Base-by-base conservation (phyloP, 306 rosid genomes). In the Bauhinia variegata region DNA sequence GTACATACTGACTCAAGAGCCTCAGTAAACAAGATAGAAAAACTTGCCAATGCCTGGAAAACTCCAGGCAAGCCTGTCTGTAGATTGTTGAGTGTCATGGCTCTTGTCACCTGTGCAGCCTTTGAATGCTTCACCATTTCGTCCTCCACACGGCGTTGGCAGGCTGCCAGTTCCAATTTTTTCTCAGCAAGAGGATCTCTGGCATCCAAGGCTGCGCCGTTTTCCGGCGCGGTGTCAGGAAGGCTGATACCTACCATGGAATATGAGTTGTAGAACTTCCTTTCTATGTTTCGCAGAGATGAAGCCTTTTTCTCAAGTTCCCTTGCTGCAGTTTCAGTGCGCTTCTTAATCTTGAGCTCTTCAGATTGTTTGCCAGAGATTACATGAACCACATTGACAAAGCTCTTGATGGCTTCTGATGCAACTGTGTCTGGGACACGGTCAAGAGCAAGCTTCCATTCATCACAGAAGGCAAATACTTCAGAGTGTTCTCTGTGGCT, bases 61-160 rank as follows among this genome's bases (percentile, higher is more conserved):
- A 95, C 99, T 18, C 97, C 99, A 4, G 99, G 99, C 82, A 95
- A 83, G 8, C 97, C 99, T 16, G 99, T 95, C 60, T 95, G 99
- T 34, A 95, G 88, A 75, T 95, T 78, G 74, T 95, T 90, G 13
- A 95, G 87, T 0, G 99, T 95, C 99, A 90, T 77, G 18, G 97
- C 96, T 80, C 97, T 83, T 4, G 99, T 95, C 53, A 86, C 92
- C 83, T 90, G 96, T 6, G 74, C 89, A 8, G 99, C 91, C 75
- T 90, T 95, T 0, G 96, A 83, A 79, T 95, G 96, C 78, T 62
- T 90, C 78, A 75, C 59, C 91, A 90, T 82, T 83, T 95, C 99
- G 15, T 95, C 99, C 79, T 86, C 95, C 0, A 95, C 99, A 18
- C 99, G 96, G 70, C 96, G 82, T 64, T 91, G 99, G 79, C 91